A percentile compares a stretch with the other conserved stretches of the same genome.
Conservation (phyloP, 495 filamentous ascomycete species). For the Aspergillus egyptiacus region DNA sequence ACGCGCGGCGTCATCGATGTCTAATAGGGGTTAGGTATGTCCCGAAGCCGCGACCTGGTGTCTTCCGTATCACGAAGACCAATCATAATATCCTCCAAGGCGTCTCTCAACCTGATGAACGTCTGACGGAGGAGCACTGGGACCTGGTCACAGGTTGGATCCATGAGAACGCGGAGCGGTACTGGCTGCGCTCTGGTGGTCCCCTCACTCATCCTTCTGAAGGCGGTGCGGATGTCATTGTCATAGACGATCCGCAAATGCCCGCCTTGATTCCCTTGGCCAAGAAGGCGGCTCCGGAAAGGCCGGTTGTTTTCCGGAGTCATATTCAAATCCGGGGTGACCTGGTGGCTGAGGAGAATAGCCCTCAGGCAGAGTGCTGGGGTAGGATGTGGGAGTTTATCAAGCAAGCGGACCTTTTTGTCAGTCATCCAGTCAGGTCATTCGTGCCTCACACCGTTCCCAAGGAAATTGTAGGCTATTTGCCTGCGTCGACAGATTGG, state of each 20-base stretch:
- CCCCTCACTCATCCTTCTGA: slow-evolving; percentile 60
- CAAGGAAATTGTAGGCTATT: slow-evolving; percentile 61
- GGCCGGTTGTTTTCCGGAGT: slow-evolving; percentile 72
- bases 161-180: slow-evolving; percentile 66
- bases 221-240: slow-evolving; percentile 73
- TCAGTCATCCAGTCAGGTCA: slow-evolving; percentile 71
- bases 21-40: slow-evolving; percentile 50
- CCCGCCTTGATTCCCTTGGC: slow-evolving; percentile 73
- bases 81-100: slow-evolving; percentile 93
- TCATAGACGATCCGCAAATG: slow-evolving; percentile 89
- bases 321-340: slow-evolving; percentile 84
- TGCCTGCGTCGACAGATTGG: slow-evolving; percentile 87
- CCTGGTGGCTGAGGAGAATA: slow-evolving; percentile 53
- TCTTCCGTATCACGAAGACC: slow-evolving; percentile 84
- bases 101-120: slow-evolving; percentile 57
- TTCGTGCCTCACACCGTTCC: slow-evolving; percentile 73
- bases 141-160: slow-evolving; percentile 64
- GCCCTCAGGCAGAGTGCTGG: slow-evolving; percentile 72
- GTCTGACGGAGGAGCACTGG: slow-evolving; percentile 56
- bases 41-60: slow-evolving; percentile 75
- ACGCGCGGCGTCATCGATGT: background rate
- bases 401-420: slow-evolving; percentile 68
- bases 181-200: slow-evolving; percentile 66
- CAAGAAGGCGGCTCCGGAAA: slow-evolving; percentile 61
- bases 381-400: slow-evolving; percentile 69